These are phyloP conservation scores for Calonectria pteridis DNA, from an alignment of 2,329 filamentous ascomycete genomes.

Conservation along the genomic window DNA sequence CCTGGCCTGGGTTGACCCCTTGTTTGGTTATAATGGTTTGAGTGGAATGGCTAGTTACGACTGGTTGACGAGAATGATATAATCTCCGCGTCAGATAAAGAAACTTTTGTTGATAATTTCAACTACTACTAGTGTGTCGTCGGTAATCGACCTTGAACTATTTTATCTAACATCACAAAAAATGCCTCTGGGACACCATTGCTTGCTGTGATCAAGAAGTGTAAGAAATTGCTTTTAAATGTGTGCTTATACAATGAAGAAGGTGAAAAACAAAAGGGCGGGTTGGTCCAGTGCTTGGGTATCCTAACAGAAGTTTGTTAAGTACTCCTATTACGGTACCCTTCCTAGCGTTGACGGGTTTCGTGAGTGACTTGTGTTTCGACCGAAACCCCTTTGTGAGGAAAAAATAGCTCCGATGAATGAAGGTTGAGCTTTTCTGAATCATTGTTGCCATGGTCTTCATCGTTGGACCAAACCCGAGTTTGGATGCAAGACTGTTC, in stretches of 20 bases:
- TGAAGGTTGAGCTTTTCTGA: conserved; percentile 17
- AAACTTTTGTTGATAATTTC: background rate
- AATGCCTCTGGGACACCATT: background rate
- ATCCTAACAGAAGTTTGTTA: background rate
- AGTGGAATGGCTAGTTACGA: conserved; percentile 7
- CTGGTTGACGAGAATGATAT: conserved; percentile 3
- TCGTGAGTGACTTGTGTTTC: conserved; percentile 44
- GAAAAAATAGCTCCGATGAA: conserved; percentile 15
- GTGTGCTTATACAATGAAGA: background rate
- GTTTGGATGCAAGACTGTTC: conserved; percentile 39
- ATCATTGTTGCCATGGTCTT: conserved; percentile 13
- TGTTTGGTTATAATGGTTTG: conserved; percentile 20
- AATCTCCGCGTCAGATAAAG: background rate
- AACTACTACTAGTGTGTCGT: background rate
- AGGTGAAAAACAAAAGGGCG: background rate
- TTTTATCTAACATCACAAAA: background rate
- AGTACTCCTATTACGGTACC: conserved; percentile 32
- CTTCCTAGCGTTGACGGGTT: conserved; percentile 39
- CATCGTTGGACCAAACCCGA: conserved; percentile 46
- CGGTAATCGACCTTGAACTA: background rate
- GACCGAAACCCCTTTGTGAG: conserved; percentile 37
- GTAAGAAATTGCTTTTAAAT: background rate
- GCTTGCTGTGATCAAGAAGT: background rate
- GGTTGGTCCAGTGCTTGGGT: background rate
- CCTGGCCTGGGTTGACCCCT: background rate